Evolutionary conservation across 148 eudicot genomes (phyloP).

Genomic region (Cornus controversa): DNA sequence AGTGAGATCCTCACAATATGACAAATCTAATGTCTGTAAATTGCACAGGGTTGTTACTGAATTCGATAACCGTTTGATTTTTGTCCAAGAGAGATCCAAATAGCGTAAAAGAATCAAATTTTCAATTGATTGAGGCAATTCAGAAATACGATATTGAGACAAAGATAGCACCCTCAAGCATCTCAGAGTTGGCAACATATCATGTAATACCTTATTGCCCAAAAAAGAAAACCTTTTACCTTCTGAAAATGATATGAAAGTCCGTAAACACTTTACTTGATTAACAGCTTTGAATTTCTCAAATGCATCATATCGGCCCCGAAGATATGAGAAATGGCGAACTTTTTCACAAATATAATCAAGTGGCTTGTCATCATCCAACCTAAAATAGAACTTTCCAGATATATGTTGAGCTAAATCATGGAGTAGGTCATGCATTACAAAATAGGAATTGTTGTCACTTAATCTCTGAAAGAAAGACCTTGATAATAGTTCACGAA

Average conservation of each 20-base stretch:
- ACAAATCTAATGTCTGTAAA: conserved; percentile 4
- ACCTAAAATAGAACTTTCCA: not conserved
- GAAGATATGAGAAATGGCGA: conserved; percentile 14
- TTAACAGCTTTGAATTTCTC: not conserved
- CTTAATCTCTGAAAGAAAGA: too few relatives aligned
- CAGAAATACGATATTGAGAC: not conserved
- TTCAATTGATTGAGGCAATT: not conserved
- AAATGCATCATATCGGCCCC: not conserved
- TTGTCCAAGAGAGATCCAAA: not conserved
- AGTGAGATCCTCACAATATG: not conserved
- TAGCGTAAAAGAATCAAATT: not conserved
- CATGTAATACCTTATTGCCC: not conserved
- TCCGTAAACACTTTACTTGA: conserved; percentile 1
- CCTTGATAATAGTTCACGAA: too few relatives aligned
- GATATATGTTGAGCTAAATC: conserved; percentile 10
- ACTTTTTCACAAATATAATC: not conserved
- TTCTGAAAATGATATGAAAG: conserved; percentile 5
- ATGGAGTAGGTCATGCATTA: conserved; percentile 24
- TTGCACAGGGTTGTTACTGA: not conserved
- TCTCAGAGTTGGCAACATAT: not conserved
- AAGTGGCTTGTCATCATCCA: not conserved
- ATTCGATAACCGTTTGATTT: not conserved
- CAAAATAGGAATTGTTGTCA: not conserved
- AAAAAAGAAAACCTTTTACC: not conserved
- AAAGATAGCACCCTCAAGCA: conserved; percentile 5